These are phyloP conservation scores for Carex parvula DNA, from an alignment of 176 grass and related monocot genomes.

Conservation along the genomic window DNA sequence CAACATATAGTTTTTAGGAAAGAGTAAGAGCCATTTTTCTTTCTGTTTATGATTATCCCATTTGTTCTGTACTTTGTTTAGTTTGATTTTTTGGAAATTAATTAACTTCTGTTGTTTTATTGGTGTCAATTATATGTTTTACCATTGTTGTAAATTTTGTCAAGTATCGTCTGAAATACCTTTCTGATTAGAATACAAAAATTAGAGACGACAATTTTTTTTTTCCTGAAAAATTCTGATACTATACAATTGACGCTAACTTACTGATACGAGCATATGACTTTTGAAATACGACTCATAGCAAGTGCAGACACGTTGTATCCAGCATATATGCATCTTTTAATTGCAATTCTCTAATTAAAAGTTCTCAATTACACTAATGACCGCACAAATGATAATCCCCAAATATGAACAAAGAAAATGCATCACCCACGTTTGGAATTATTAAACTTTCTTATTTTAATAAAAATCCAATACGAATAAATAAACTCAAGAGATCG, in stretches of 20 bases:
- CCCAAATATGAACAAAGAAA: not conserved
- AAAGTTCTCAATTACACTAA: not conserved
- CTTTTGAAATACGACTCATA: not conserved
- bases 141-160: not conserved
- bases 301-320: not conserved
- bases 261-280: not conserved
- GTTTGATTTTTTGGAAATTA: slow-evolving; percentile 9
- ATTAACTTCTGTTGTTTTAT: not conserved
- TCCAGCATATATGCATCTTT: not conserved
- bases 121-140: not conserved
- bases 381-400: not conserved
- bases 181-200: too few relatives aligned
- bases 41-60: slow-evolving; percentile 17
- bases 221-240: too few relatives aligned
- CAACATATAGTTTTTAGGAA: not conserved
- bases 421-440: not conserved
- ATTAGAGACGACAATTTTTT: too few relatives aligned
- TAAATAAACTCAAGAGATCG: slow-evolving; percentile 10
- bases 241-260: not conserved
- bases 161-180: too few relatives aligned
- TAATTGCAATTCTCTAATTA: not conserved
- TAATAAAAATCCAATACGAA: slow-evolving; percentile 14
- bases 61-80: not conserved
- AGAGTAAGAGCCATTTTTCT: slow-evolving; percentile 10
- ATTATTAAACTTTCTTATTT: slow-evolving; percentile 9